These are phyloP conservation scores for Artemisia annua DNA, from an alignment of 129 eudicot species.

Conservation along the genomic window DNA sequence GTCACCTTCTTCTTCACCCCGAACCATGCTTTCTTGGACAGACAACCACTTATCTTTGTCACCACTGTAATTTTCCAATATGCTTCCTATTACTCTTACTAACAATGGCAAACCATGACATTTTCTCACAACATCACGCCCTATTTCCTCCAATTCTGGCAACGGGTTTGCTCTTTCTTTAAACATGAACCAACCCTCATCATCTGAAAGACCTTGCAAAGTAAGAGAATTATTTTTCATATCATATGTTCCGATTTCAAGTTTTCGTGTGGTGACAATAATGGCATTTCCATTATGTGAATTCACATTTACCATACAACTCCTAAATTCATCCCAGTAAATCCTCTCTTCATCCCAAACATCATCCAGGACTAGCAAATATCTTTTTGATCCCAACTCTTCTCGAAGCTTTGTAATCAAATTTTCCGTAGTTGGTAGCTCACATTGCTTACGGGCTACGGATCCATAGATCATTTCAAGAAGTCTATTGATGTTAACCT, in stretches of 20 bases:
- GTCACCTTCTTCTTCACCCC: not conserved
- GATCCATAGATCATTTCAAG: not conserved
- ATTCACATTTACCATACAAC: not conserved
- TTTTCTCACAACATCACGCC: not conserved
- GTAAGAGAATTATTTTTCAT: not conserved
- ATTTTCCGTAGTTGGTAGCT: not conserved
- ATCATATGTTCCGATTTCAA: not conserved
- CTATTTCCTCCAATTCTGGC: not conserved
- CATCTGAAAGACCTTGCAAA: not conserved
- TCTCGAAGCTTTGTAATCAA: not conserved
- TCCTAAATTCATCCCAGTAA: not conserved
- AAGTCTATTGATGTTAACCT: not conserved
- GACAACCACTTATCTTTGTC: not conserved
- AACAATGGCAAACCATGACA: not conserved
- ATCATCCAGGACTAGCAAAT: not conserved
- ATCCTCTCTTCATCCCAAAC: not conserved
- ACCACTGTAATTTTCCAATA: not conserved
- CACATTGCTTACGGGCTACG: not conserved
- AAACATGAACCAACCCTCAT: constrained; percentile 10
- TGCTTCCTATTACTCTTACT: not conserved
- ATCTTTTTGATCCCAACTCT: not conserved
- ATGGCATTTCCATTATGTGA: not conserved
- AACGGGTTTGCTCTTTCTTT: not conserved
- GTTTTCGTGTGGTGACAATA: constrained; percentile 8
- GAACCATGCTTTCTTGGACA: not conserved